Evolutionary conservation across 1,284 basidiomycete species (phyloP).

Genomic region (Lentinula novae-zelandiae): DNA sequence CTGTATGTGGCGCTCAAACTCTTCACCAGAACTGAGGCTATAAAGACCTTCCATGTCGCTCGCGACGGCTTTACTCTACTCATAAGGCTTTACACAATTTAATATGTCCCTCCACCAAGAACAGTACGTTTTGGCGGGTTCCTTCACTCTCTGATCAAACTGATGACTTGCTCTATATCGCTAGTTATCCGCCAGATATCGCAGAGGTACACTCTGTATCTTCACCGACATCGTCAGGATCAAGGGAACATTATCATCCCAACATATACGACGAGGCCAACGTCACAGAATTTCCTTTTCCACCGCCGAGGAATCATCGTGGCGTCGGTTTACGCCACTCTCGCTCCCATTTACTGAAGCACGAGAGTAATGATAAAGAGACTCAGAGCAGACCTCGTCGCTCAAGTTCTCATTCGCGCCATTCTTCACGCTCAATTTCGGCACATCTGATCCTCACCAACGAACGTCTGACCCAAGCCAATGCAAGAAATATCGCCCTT

Average conservation of each 20-base stretch:
- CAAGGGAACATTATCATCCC: background rate
- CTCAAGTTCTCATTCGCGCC: conserved; percentile 12
- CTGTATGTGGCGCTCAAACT: background rate
- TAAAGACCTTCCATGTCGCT: background rate
- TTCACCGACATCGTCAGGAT: background rate
- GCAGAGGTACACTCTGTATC: background rate
- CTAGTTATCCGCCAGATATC: background rate
- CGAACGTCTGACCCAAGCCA: conserved; percentile 29
- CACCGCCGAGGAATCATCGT: background rate
- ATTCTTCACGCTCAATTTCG: conserved; percentile 21
- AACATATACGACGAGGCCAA: background rate
- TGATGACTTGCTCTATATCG: background rate
- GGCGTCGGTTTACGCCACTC: background rate
- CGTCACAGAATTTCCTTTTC: conserved; percentile 1
- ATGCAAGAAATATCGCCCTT: conserved; percentile 29
- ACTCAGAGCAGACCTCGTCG: background rate
- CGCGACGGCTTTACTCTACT: background rate
- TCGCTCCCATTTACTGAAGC: background rate
- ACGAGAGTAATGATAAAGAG: background rate
- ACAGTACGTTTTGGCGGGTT: background rate
- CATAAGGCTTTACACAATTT: background rate
- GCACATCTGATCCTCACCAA: conserved; percentile 26
- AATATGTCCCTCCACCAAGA: background rate
- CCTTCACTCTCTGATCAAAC: background rate
- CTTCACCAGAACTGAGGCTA: background rate